A percentile compares a stretch with the other conserved stretches of the same genome.
These are phyloP conservation scores for Diospyros lotus DNA, from an alignment of 148 eudicot species.

Conservation along the genomic window DNA sequence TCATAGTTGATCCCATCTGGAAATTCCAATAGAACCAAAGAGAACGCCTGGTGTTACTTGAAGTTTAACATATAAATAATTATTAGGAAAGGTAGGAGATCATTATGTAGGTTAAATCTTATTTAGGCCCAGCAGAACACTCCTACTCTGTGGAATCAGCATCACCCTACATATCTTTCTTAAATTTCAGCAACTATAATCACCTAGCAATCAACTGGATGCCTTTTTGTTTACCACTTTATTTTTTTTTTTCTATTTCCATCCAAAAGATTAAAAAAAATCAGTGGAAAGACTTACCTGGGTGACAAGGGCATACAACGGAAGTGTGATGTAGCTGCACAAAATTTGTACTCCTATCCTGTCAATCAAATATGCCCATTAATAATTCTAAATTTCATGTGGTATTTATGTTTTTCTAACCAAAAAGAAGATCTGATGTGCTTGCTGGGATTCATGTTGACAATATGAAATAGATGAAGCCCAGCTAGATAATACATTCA, in stretches of 20 bases:
- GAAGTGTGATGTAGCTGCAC: conserved; percentile 89
- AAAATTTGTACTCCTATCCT: conserved; percentile 60
- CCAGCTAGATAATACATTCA: too few species aligned
- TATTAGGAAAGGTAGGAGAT: not conserved
- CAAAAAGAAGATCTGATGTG: not conserved
- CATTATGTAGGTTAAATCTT: not conserved
- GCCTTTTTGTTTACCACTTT: not conserved
- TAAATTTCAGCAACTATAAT: not conserved
- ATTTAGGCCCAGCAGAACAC: not conserved
- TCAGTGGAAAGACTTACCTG: conserved; percentile 42
- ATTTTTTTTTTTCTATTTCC: not conserved
- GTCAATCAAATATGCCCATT: conserved; percentile 11
- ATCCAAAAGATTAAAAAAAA: not conserved
- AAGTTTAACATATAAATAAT: not conserved
- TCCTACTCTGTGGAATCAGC: not conserved
- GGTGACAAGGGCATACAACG: conserved; percentile 84
- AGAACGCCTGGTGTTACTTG: not conserved
- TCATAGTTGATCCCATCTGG: conserved; percentile 97
- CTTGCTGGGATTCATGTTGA: not conserved
- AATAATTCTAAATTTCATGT: not conserved
- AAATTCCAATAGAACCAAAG: not conserved
- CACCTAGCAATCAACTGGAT: not conserved
- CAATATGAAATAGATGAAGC: not conserved
- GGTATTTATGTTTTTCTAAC: too few species aligned
- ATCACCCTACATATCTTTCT: too few species aligned